Evolutionary conservation across 2,329 filamentous ascomycete genomes (phyloP), one percentile per base, ranked within the genome.

Genomic region (Aspergillus cejpii): DNA sequence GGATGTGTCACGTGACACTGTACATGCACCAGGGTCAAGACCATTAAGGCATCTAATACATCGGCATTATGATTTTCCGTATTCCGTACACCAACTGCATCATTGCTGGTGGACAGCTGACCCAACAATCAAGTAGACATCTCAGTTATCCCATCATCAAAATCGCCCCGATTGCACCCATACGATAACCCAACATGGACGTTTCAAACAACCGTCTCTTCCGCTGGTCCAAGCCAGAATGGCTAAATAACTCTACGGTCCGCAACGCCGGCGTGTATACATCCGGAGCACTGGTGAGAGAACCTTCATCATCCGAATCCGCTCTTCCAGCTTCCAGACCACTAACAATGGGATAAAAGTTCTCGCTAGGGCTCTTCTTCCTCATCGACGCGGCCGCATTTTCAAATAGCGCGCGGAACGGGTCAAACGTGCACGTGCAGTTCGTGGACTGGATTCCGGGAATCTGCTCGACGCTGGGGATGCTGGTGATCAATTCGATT

Each of bases 391-490:
- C 80, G 48, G 75, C 80, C 14, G 73, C 79, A 46, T 84, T 74
- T 68, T 83, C 80, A 41, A 78, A 78, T 56, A 81, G 79, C 47
- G 58, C 71, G 43, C 74, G 73, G 58, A 84, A 84, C 63, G 78
- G 76, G 50, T 78, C 78, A 40, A 65, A 74, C 47, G 74, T 81
- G 15, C 79, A 84, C 65, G 74, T 85, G 60, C 83, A 77, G 63
- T 84, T 85, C 64, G 74, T 84, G 53, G 81, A 85, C 70, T 85
- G 81, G 81, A 81, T 85, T 54, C 82, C 81, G 3, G 76, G 77
- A 48, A 85, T 85, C 67, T 85, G 82, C 72, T 82, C 78, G 34
- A 74, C 78, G 48, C 73, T 85, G 24, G 81, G 81, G 48, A 84
- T 85, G 81, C 74, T 85, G 40, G 79, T 85, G 55, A 84, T 85